Evolutionary conservation across 2,329 filamentous ascomycete genomes (phyloP).

Genomic region (Ophiobolus disseminans): DNA sequence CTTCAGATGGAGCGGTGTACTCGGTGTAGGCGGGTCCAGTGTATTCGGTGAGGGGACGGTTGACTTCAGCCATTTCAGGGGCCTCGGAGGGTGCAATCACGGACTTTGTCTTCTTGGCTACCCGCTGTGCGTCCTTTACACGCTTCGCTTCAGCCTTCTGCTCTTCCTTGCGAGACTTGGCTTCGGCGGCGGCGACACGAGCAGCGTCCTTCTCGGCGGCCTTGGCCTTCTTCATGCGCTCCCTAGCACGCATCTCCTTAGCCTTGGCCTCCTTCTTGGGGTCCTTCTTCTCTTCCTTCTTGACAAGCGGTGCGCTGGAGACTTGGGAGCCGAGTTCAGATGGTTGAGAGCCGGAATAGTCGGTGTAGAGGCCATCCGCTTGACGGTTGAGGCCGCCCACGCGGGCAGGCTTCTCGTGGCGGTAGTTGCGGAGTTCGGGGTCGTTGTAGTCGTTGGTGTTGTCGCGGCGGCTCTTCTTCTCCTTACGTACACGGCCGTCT

Average conservation of each 20-base stretch:
- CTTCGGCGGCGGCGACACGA: conserved; percentile 42
- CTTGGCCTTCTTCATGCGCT: conserved; percentile 59
- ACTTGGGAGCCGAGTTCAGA: conserved; percentile 63
- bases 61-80: conserved; percentile 38
- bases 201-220: conserved; percentile 48
- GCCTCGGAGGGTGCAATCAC: conserved; percentile 38
- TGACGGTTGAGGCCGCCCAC: conserved; percentile 89
- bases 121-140: conserved; percentile 52
- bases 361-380: conserved; percentile 79
- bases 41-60: conserved; percentile 32
- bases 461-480: conserved; percentile 59
- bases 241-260: conserved; percentile 54
- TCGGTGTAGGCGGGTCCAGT: conserved; percentile 29
- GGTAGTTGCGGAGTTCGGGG: conserved; percentile 78
- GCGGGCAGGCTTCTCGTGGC: conserved; percentile 82
- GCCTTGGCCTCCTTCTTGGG: conserved; percentile 49
- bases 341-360: conserved; percentile 72
- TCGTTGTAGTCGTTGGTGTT: conserved; percentile 61
- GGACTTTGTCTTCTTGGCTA: conserved; percentile 49
- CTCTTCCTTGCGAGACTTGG: conserved; percentile 55
- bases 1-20: conserved; percentile 39
- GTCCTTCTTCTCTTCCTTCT: conserved; percentile 51
- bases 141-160: conserved; percentile 45
- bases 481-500: conserved; percentile 50
- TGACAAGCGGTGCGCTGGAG: conserved; percentile 54